Evolutionary conservation across 805 yeast species (phyloP).

Genomic region (Nakazawaea siamensis): DNA sequence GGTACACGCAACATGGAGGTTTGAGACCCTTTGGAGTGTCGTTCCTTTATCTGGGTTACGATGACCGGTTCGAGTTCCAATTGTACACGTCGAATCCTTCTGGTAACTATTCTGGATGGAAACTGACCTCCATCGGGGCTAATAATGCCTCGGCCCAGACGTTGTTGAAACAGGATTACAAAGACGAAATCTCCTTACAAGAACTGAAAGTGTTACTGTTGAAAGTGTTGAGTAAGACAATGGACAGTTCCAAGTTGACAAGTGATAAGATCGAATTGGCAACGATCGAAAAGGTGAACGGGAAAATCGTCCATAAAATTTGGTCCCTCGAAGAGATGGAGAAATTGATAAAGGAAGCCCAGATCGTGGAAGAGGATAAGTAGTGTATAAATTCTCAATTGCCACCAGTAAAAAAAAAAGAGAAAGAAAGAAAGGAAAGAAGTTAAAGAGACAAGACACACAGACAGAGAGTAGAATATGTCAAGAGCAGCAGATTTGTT

Average conservation of each 20-base stretch:
- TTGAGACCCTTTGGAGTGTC: slow-evolving; percentile 97
- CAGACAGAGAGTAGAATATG: slow-evolving; percentile 1
- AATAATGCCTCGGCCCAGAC: slow-evolving; percentile 96
- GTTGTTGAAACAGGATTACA: slow-evolving; percentile 87
- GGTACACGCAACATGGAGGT: slow-evolving; percentile 98
- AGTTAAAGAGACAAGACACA: no score
- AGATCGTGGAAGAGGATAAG: slow-evolving; percentile 54
- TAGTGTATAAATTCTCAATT: slow-evolving; percentile 14
- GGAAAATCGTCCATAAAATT: slow-evolving; percentile 55
- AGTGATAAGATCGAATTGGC: slow-evolving; percentile 92
- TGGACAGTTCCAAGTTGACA: slow-evolving; percentile 79
- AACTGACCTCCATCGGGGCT: slow-evolving; percentile 95
- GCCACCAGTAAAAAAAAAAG: background rate
- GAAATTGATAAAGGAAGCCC: slow-evolving; percentile 59
- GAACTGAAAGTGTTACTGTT: slow-evolving; percentile 85
- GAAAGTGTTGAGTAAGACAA: slow-evolving; percentile 87
- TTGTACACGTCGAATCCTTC: slow-evolving; percentile 93
- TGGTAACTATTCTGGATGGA: slow-evolving; percentile 98
- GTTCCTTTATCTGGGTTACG: slow-evolving; percentile 92
- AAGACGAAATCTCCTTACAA: slow-evolving; percentile 61
- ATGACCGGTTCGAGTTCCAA: slow-evolving; percentile 84
- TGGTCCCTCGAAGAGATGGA: slow-evolving; percentile 81
- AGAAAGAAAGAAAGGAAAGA: background rate
- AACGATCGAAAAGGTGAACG: slow-evolving; percentile 48
- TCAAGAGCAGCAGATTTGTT: slow-evolving; percentile 8